These are phyloP conservation scores for Starmerella sirachaensis DNA, from an alignment of 805 yeast species.

Conservation along the genomic window DNA sequence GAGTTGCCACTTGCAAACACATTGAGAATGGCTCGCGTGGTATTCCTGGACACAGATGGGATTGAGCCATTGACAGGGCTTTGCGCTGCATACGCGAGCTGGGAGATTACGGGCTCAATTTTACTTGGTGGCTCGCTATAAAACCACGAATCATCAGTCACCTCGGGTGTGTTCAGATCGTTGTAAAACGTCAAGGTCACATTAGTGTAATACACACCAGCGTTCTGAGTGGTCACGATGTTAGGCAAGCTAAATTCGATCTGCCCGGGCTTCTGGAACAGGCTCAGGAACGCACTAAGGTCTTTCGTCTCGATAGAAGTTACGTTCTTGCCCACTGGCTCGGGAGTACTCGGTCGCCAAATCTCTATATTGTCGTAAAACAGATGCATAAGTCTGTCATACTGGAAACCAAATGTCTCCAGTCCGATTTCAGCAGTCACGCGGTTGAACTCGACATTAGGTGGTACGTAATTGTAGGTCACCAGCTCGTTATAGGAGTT, in stretches of 20 bases:
- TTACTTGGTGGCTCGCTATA: constrained; percentile 1
- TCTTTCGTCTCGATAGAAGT: constrained; percentile 52
- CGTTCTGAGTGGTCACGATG: constrained; percentile 35
- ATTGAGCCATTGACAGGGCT: constrained; percentile 10
- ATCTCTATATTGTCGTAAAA: constrained; percentile 49
- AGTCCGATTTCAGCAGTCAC: constrained; percentile 26
- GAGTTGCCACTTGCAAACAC: constrained; percentile 62
- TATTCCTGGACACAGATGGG: constrained; percentile 36
- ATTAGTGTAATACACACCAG: constrained; percentile 47
- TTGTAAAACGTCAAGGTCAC: constrained; percentile 43
- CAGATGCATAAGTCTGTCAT: constrained; percentile 30
- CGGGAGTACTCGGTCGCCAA: constrained; percentile 71
- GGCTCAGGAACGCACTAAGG: constrained; percentile 41
- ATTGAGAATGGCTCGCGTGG: constrained; percentile 45
- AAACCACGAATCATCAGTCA: constrained; percentile 14
- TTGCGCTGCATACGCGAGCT: background rate
- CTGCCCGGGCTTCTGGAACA: constrained; percentile 37
- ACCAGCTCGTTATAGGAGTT: constrained; percentile 28
- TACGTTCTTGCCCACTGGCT: constrained; percentile 44
- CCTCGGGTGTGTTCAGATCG: constrained; percentile 11
- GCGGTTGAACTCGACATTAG: constrained; percentile 26
- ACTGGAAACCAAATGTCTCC: constrained; percentile 28
- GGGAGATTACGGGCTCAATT: constrained; percentile 4
- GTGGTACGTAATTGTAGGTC: constrained; percentile 25
- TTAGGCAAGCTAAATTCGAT: constrained; percentile 55